These are phyloP conservation scores for Metschnikowia sp. DNA, from an alignment of 805 yeast species.

Conservation along the genomic window DNA sequence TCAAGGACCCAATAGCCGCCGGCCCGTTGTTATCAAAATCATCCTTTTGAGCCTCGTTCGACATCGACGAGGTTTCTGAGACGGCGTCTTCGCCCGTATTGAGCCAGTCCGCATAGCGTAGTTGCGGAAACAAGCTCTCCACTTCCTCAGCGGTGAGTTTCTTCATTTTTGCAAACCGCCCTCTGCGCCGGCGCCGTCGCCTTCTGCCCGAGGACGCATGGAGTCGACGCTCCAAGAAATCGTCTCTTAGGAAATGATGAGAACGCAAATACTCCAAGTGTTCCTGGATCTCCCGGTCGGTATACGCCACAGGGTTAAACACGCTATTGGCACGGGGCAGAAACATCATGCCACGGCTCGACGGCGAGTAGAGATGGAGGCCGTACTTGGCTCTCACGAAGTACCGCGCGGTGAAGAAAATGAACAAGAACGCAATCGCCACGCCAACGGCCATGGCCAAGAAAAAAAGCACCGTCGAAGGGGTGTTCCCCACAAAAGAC, in stretches of 20 bases:
- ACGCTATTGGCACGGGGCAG: conserved; percentile 9
- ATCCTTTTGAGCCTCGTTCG: too few species aligned
- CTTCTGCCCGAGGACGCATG: conserved; percentile 14
- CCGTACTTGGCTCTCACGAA: conserved; percentile 57
- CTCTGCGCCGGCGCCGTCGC: conserved; percentile 39
- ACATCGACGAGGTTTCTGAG: not conserved
- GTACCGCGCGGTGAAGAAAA: conserved; percentile 60
- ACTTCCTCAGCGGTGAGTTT: conserved; percentile 55
- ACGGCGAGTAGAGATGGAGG: conserved; percentile 41
- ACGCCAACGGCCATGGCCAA: conserved; percentile 63
- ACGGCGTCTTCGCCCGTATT: conserved; percentile 51
- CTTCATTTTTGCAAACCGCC: conserved; percentile 45
- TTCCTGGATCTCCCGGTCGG: conserved; percentile 29
- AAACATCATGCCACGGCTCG: conserved; percentile 25
- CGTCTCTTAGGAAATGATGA: conserved; percentile 31
- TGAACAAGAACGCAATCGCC: conserved; percentile 50
- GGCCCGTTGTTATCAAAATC: too few species aligned
- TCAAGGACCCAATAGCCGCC: too few species aligned
- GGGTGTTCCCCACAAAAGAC: conserved; percentile 45
- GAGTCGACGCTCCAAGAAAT: conserved; percentile 26
- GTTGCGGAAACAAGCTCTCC: conserved; percentile 56
- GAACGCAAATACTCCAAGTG: conserved; percentile 35
- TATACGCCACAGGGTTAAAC: conserved; percentile 13
- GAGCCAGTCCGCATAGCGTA: conserved; percentile 58
- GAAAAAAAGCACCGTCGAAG: conserved; percentile 62